phyloP scores from a whole-genome alignment of 164 flowering plant species.

The Cinnamomum micranthum region DNA sequence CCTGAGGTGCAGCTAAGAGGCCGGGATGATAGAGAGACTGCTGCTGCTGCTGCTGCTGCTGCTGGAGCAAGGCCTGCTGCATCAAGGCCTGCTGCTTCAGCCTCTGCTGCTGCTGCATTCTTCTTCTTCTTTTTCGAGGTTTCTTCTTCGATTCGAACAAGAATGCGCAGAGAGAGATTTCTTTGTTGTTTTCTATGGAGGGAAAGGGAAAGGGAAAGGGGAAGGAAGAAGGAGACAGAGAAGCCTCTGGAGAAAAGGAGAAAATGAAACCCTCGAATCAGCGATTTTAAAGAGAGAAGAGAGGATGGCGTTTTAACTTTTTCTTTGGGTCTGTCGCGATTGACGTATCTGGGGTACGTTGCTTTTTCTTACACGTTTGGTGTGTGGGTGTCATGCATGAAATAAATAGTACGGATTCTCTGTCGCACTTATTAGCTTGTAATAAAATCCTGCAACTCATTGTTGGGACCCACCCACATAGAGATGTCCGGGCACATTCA shows the following conservation, averaged over 20 bases:
- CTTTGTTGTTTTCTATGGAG: not conserved
- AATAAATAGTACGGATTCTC: no score
- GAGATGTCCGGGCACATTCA: no score
- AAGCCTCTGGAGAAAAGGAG: not conserved
- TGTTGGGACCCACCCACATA: no score
- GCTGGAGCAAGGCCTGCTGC: conserved; percentile 42
- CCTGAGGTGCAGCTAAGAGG: conserved; percentile 58
- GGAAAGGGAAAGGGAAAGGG: not conserved
- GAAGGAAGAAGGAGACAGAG: not conserved
- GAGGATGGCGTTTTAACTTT: not conserved
- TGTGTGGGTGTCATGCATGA: not conserved
- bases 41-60: conserved; percentile 41
- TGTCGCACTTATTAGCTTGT: no score
- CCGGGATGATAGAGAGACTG: conserved; percentile 55
- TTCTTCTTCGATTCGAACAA: not conserved
- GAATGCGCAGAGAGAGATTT: conserved; percentile 5
- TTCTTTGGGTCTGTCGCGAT: not conserved
- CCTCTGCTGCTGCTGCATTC: conserved; percentile 25
- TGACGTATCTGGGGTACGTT: not conserved
- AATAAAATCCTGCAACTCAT: no score
- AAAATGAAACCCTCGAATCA: not conserved
- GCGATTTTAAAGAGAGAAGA: conserved; percentile 3
- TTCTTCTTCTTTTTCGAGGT: not conserved
- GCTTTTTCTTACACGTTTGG: not conserved
- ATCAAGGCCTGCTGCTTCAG: conserved; percentile 56